Evolutionary conservation across 2,329 filamentous ascomycete species (phyloP).

Genomic region (Cytospora mali): DNA sequence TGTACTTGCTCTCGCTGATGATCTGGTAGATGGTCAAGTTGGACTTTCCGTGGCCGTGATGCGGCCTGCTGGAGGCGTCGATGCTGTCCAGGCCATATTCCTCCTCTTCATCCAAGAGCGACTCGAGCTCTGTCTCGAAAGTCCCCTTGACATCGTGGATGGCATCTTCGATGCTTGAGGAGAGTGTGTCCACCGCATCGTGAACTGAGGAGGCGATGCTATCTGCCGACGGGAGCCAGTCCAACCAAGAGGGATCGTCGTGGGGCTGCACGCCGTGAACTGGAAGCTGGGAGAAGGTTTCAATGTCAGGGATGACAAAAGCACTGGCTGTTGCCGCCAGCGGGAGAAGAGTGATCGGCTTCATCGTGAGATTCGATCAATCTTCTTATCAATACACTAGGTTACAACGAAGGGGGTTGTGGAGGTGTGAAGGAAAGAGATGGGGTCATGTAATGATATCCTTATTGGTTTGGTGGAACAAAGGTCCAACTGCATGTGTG

Average conservation of each 20-base stretch:
- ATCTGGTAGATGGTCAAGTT: constrained; percentile 80
- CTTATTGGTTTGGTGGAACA: constrained; percentile 4
- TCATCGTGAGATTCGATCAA: constrained; percentile 28
- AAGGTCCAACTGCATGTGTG: constrained; percentile 1
- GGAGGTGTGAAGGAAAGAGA: not conserved
- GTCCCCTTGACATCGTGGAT: constrained; percentile 25
- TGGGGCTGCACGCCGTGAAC: constrained; percentile 27
- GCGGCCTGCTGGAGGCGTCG: constrained; percentile 15
- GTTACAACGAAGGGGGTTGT: not conserved
- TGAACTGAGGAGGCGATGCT: constrained; percentile 22
- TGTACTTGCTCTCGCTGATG: constrained; percentile 75
- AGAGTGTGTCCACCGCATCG: constrained; percentile 26
- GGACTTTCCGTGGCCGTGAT: constrained; percentile 42
- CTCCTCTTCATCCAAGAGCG: constrained; percentile 38
- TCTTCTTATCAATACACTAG: not conserved
- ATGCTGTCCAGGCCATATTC: constrained; percentile 4
- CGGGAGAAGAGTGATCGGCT: constrained; percentile 26
- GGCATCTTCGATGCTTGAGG: constrained; percentile 23
- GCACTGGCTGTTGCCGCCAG: constrained; percentile 31
- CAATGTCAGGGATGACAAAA: constrained; percentile 31
- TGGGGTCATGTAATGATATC: not conserved
- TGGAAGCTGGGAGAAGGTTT: constrained; percentile 28
- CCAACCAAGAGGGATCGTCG: constrained; percentile 24
- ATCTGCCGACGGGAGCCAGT: constrained; percentile 28
- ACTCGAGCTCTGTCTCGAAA: constrained; percentile 32